A percentile compares a stretch with the other conserved stretches of the same genome.
These are phyloP conservation scores for Aspergillus sp. DNA, from an alignment of 2,329 filamentous ascomycete genomes.

Conservation along the genomic window DNA sequence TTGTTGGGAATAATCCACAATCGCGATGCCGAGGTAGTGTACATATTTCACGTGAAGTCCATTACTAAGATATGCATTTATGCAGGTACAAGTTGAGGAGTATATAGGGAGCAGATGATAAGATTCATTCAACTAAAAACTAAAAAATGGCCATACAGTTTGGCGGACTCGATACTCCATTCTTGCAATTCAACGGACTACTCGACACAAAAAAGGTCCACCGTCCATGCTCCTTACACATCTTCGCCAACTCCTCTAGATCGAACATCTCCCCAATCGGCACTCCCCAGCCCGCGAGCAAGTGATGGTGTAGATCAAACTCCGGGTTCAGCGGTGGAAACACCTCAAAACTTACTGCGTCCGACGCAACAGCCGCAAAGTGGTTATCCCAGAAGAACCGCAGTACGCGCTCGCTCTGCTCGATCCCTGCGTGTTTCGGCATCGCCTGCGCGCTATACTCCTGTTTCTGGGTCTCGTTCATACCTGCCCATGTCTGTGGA, in stretches of 20 bases:
- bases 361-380: slow-evolving; percentile 64
- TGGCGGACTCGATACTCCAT: slow-evolving; percentile 47
- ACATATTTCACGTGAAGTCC: slow-evolving; percentile 5
- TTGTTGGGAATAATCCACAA: slow-evolving; percentile 7
- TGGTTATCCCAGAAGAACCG: slow-evolving; percentile 64
- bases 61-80: not conserved
- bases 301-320: slow-evolving; percentile 42
- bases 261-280: slow-evolving; percentile 49
- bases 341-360: slow-evolving; percentile 63
- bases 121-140: slow-evolving; percentile 32
- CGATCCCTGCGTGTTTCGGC: slow-evolving; percentile 42
- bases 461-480: slow-evolving; percentile 33
- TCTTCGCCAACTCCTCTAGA: slow-evolving; percentile 40
- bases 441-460: slow-evolving; percentile 36
- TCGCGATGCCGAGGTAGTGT: slow-evolving; percentile 7
- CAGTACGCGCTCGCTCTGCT: slow-evolving; percentile 49
- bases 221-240: slow-evolving; percentile 37
- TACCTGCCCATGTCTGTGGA: slow-evolving; percentile 38
- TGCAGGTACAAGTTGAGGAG: not conserved
- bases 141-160: slow-evolving; percentile 52
- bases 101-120: not conserved
- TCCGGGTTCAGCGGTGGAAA: slow-evolving; percentile 45
- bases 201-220: slow-evolving; percentile 47
- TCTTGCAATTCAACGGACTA: slow-evolving; percentile 44
- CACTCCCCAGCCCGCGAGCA: slow-evolving; percentile 44